A percentile compares a stretch with the other conserved stretches of the same genome.
These are phyloP conservation scores for Alternaria atra DNA, from an alignment of 2,329 filamentous ascomycete species.

Conservation along the genomic window DNA sequence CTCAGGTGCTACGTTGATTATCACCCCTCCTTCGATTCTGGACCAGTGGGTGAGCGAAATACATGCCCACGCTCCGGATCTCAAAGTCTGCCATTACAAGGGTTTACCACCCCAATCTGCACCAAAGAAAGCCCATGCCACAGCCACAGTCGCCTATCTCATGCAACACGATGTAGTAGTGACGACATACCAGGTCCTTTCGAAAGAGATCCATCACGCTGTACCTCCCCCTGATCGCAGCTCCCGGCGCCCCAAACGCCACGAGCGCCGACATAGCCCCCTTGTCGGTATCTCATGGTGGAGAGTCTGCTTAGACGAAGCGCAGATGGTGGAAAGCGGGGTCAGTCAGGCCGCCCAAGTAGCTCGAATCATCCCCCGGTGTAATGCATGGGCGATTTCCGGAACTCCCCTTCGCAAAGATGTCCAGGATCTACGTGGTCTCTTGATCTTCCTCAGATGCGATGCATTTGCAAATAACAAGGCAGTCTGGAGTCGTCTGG, in stretches of 20 bases:
- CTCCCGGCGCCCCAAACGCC: slow-evolving; percentile 70
- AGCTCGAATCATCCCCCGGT: slow-evolving; percentile 79
- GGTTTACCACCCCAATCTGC: slow-evolving; percentile 55
- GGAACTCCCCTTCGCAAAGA: slow-evolving; percentile 88
- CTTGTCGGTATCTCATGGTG: slow-evolving; percentile 87
- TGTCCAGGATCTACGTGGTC: slow-evolving; percentile 78
- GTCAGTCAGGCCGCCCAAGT: slow-evolving; percentile 84
- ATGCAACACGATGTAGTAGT: slow-evolving; percentile 66
- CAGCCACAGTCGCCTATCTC: slow-evolving; percentile 58
- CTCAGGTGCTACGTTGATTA: slow-evolving; percentile 68
- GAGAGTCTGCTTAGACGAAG: slow-evolving; percentile 77
- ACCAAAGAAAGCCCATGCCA: slow-evolving; percentile 45
- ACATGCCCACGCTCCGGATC: slow-evolving; percentile 63
- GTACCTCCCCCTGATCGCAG: slow-evolving; percentile 74
- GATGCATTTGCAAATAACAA: slow-evolving; percentile 75
- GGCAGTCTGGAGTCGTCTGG: slow-evolving; percentile 73
- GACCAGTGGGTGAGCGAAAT: slow-evolving; percentile 71
- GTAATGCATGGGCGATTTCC: slow-evolving; percentile 91
- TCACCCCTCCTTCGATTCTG: slow-evolving; percentile 68
- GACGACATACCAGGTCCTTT: slow-evolving; percentile 74
- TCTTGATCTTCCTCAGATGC: slow-evolving; percentile 82
- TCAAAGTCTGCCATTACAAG: slow-evolving; percentile 66
- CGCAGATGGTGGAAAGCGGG: slow-evolving; percentile 93
- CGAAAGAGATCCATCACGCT: slow-evolving; percentile 81
- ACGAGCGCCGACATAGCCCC: slow-evolving; percentile 74